Conservation (phyloP, 768 basidiomycete genomes). For the Mycena alexandri region DNA sequence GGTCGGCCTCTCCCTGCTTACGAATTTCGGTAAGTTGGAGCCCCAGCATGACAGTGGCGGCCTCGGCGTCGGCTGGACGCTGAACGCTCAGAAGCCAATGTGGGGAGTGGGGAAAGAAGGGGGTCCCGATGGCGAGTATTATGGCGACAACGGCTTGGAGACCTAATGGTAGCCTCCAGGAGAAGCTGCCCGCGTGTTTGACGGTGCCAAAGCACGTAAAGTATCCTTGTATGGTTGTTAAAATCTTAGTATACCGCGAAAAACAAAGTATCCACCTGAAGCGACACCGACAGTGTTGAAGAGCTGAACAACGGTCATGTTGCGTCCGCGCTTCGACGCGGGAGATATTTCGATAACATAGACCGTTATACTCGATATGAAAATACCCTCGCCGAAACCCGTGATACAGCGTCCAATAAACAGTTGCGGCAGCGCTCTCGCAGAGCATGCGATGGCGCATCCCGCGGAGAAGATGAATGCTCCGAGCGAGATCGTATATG, state of each 20-base stretch:
- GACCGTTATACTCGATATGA: constrained; percentile 49
- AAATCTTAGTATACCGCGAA: not conserved
- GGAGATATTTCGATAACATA: constrained; percentile 57
- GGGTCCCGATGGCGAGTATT: constrained; percentile 46
- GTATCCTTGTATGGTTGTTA: constrained; percentile 44
- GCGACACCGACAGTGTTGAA: constrained; percentile 59
- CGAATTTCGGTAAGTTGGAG: constrained; percentile 46
- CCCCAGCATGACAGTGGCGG: constrained; percentile 42
- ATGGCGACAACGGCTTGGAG: constrained; percentile 48
- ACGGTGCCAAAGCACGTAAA: constrained; percentile 56
- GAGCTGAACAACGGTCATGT: constrained; percentile 57
- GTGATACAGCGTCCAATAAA: constrained; percentile 60
- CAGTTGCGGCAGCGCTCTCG: constrained; percentile 51
- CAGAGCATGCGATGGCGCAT: constrained; percentile 52
- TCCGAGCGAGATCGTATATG: constrained; percentile 58
- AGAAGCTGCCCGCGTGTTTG: constrained; percentile 44
- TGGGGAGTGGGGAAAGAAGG: constrained; percentile 54
- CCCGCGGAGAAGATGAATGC: constrained; percentile 57
- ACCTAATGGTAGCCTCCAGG: constrained; percentile 55
- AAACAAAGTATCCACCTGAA: constrained; percentile 40
- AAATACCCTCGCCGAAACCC: constrained; percentile 61
- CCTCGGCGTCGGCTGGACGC: constrained; percentile 49
- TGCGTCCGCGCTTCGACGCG: constrained; percentile 53
- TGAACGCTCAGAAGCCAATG: constrained; percentile 56
- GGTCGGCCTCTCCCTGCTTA: constrained; percentile 29